Percentiles rank a stretch among this genome's conserved stretches.
These are phyloP conservation scores for Plasmodium ovale DNA, from an alignment of 169 alveolate genomes.

Conservation along the genomic window DNA sequence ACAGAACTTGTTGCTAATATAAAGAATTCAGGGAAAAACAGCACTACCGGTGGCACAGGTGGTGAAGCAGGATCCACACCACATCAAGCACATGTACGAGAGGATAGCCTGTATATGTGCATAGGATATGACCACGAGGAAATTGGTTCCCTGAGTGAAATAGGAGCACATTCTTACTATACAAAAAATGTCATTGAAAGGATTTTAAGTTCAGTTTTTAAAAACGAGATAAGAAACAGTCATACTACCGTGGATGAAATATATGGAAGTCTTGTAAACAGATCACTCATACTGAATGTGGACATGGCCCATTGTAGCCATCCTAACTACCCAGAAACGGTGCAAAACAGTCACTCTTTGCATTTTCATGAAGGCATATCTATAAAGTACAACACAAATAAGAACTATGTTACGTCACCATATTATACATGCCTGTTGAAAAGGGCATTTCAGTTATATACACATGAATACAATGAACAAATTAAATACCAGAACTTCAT, in stretches of 20 bases:
- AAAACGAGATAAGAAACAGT: background rate
- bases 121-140: slow-evolving; percentile 77
- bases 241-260: slow-evolving; percentile 25
- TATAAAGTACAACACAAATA: slow-evolving; percentile 47
- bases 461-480: background rate
- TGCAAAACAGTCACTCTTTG: slow-evolving; percentile 91
- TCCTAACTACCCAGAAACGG: slow-evolving; percentile 96
- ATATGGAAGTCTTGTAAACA: slow-evolving; percentile 79
- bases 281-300: slow-evolving; percentile 82
- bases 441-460: slow-evolving; percentile 45
- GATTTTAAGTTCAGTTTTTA: slow-evolving; percentile 15
- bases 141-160: slow-evolving; percentile 82
- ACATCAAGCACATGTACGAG: background rate
- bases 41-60: background rate
- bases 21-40: slow-evolving; percentile 11
- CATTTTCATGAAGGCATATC: slow-evolving; percentile 89
- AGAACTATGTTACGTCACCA: slow-evolving; percentile 57
- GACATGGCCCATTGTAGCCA: slow-evolving; percentile 98
- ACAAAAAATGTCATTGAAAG: slow-evolving; percentile 79
- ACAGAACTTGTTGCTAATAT: slow-evolving; percentile 70
- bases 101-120: slow-evolving; percentile 37
- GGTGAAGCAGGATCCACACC: too few species aligned
- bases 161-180: slow-evolving; percentile 81
- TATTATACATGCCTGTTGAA: slow-evolving; percentile 52
- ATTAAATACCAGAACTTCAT: slow-evolving; percentile 62